Evolutionary conservation across 306 rosid species (phyloP).

Genomic region (Mimosa pudica): DNA sequence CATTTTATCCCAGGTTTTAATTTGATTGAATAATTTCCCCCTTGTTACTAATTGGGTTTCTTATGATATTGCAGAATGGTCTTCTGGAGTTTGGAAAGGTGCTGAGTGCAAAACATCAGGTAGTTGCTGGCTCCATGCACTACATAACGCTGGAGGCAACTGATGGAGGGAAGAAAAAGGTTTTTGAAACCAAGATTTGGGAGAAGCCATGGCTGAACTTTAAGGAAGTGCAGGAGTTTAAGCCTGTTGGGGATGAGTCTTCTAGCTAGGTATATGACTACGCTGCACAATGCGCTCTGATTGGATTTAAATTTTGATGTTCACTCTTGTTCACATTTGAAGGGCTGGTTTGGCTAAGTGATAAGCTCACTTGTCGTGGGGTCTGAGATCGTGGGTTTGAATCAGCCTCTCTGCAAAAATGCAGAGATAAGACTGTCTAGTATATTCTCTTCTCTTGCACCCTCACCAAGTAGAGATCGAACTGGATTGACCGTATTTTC

Average conservation of each 20-base stretch:
- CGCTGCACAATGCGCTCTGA: neutral
- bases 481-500: neutral
- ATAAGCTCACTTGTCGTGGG: no score
- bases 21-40: neutral
- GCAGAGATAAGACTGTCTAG: no score
- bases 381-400: no score
- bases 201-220: conserved; percentile 60
- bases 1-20: neutral
- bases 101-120: conserved; percentile 41
- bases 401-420: no score
- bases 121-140: conserved; percentile 47
- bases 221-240: conserved; percentile 56
- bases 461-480: no score
- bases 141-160: conserved; percentile 52
- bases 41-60: neutral
- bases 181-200: conserved; percentile 55
- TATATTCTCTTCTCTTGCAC: no score
- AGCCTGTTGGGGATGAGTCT: conserved; percentile 42
- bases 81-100: conserved; percentile 45
- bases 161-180: conserved; percentile 47
- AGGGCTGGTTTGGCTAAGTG: no score
- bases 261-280: conserved; percentile 23
- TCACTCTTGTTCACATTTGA: neutral
- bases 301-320: neutral
- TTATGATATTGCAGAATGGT: conserved; percentile 36